Percentiles rank a stretch among this genome's conserved stretches.
Evolutionary conservation across 345 rosid genomes (phyloP).

Genomic region (Rhizophora mangle): DNA sequence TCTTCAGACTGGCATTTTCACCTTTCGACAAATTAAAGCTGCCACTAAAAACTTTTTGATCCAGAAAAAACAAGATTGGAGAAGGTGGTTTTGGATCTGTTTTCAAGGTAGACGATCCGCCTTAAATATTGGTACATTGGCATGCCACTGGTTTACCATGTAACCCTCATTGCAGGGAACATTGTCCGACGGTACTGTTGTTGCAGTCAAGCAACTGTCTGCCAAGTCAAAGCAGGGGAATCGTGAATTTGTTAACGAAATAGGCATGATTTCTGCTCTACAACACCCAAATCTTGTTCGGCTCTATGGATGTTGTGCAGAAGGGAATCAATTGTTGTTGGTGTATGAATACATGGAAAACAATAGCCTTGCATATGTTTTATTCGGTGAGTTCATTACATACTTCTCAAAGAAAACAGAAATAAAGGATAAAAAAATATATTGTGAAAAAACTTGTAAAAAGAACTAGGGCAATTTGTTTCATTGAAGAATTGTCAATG

Average conservation of each 20-base stretch:
- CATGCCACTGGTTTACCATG: background rate
- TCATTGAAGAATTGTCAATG: background rate
- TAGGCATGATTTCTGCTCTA: conserved; percentile 35
- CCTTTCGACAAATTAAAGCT: too few species aligned
- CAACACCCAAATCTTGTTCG: conserved; percentile 39
- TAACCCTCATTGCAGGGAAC: conserved; percentile 8
- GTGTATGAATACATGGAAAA: conserved; percentile 39
- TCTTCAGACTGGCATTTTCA: too few species aligned
- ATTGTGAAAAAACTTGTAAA: too few species aligned
- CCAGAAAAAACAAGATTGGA: conserved; percentile 22
- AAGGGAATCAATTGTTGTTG: conserved; percentile 25
- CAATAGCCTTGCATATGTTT: conserved; percentile 26
- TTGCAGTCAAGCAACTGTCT: conserved; percentile 22
- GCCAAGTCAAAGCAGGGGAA: conserved; percentile 19
- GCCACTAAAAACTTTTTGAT: conserved; percentile 16
- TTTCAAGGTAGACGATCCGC: conserved; percentile 3
- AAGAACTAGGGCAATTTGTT: background rate
- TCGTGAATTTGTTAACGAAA: conserved; percentile 28
- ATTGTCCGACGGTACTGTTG: conserved; percentile 10
- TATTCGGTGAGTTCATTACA: conserved; percentile 28
- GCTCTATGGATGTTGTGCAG: conserved; percentile 33
- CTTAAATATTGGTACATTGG: background rate
- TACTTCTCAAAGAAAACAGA: background rate
- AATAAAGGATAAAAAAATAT: background rate
- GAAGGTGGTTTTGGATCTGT: conserved; percentile 24